Evolutionary conservation across 2,329 filamentous ascomycete species (phyloP).

Genomic region (Aspergillus ruber): DNA sequence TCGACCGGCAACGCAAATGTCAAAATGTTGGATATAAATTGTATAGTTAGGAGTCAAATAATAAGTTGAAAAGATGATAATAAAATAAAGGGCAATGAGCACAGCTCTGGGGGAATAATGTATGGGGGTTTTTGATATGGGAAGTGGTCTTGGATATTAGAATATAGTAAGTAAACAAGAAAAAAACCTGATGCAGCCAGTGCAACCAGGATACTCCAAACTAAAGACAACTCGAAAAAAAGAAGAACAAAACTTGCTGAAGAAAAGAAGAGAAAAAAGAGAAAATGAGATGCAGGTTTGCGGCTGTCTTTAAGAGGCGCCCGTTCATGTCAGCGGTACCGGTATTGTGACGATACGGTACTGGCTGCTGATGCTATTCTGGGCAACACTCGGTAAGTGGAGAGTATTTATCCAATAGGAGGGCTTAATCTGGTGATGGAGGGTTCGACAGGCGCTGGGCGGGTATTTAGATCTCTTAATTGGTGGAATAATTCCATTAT

Average conservation of each 20-base stretch:
- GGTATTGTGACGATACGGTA: background rate
- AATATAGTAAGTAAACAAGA: constrained; percentile 36
- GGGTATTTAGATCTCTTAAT: background rate
- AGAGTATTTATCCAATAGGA: background rate
- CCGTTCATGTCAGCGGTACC: background rate
- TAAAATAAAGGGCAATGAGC: constrained; percentile 23
- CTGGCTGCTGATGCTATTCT: background rate
- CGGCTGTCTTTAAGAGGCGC: constrained; percentile 16
- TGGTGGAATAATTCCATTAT: background rate
- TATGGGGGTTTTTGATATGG: constrained; percentile 23
- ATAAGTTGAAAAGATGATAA: constrained; percentile 36
- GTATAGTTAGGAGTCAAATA: constrained; percentile 21
- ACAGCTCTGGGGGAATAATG: constrained; percentile 33
- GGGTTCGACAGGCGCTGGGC: background rate
- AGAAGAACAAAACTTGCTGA: constrained; percentile 54
- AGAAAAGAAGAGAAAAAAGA: constrained; percentile 45
- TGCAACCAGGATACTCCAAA: constrained; percentile 37
- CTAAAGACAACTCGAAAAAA: constrained; percentile 37
- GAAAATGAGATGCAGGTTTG: constrained; percentile 21
- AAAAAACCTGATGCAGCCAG: constrained; percentile 42
- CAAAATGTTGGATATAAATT: constrained; percentile 14
- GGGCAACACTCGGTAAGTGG: constrained; percentile 3
- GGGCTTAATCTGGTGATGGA: background rate
- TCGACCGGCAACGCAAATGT: constrained; percentile 28
- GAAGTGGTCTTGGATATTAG: constrained; percentile 15